phyloP scores from a whole-genome alignment of 73 alveolate species.

The Blepharisma japonicum region DNA sequence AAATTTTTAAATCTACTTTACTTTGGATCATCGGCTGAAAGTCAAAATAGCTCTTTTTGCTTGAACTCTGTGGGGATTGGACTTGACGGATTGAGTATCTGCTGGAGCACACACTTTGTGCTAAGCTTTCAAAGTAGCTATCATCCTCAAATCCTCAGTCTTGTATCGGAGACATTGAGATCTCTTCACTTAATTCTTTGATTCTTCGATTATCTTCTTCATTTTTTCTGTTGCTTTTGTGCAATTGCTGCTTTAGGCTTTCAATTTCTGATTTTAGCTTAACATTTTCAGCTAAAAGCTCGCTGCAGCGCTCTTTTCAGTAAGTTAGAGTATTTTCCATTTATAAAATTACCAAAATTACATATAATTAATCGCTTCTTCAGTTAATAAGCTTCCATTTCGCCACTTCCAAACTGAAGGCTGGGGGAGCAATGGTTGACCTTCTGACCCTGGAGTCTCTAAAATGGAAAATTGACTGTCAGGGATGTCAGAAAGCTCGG shows the following conservation, averaged over 20 bases:
- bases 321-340: conserved; percentile 2
- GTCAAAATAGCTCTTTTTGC: not conserved
- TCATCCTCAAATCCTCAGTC: conserved; percentile 3
- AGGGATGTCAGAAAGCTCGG: too few relatives aligned
- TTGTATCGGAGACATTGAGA: not conserved
- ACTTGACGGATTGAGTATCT: not conserved
- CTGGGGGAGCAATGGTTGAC: too few relatives aligned
- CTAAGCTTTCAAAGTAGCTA: not conserved
- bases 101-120: not conserved
- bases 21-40: not conserved
- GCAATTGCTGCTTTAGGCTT: not conserved
- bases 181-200: not conserved
- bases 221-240: not conserved
- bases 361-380: too few relatives aligned
- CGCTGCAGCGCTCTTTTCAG: not conserved
- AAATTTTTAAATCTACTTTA: not conserved
- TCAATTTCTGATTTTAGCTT: not conserved
- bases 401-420: too few relatives aligned
- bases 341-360: not conserved
- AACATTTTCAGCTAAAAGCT: not conserved
- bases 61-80: not conserved
- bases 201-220: not conserved
- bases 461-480: too few relatives aligned
- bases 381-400: too few relatives aligned
- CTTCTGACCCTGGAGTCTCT: too few relatives aligned